Base-by-base conservation (phyloP, 768 basidiomycete species). In the Roridomyces roridus region DNA sequence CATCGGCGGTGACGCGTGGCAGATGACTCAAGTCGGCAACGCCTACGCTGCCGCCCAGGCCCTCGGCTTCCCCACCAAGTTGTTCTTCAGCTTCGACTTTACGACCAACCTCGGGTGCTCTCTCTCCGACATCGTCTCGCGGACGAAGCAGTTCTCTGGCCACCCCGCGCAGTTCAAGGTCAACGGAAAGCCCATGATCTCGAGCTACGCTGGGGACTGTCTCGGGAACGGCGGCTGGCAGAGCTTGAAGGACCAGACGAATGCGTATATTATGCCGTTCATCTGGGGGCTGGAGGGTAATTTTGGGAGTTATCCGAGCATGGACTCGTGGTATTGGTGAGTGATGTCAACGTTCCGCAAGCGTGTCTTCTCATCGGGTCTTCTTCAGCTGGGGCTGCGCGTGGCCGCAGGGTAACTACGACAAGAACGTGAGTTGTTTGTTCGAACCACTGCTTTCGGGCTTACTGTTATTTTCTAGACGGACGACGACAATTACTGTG, bases 131-230 rank as follows among this genome's bases (percentile, higher is more conserved):
- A 62, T 79, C 25, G 75, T 86, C 21, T 68, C 71, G 24, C 71
- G 73, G 36, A 77, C 84, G 50, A 77, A 78, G 8, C 72, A 69
- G 14, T 87, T 83, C 59, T 70, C 77, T 3, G 62, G 65, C 5
- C 80, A 87, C 62, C 78, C 82, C 0, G 80, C 74, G 51, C 87
- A 89, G 64, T 81, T 86, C 66, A 77, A 70, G 24, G 77, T 83
- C 51, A 70, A 83, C 44, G 80, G 80, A 11, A 82, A 80, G 64
- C 72, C 77, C 4, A 77, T 89, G 63, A 78, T 88, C 4, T 86
- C 85, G 9, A 87, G 86, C 20, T 90, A 83, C 65, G 73, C 76
- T 46, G 88, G 84, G 36, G 83, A 82, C 61, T 83, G 81, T 36
- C 79, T 91, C 50, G 87, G 87, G 4, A 75, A 78, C 48, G 71